Evolutionary conservation across 139 green algal species (phyloP), one percentile per base, ranked within the genome.

Genomic region (Coelastrella sp.): DNA sequence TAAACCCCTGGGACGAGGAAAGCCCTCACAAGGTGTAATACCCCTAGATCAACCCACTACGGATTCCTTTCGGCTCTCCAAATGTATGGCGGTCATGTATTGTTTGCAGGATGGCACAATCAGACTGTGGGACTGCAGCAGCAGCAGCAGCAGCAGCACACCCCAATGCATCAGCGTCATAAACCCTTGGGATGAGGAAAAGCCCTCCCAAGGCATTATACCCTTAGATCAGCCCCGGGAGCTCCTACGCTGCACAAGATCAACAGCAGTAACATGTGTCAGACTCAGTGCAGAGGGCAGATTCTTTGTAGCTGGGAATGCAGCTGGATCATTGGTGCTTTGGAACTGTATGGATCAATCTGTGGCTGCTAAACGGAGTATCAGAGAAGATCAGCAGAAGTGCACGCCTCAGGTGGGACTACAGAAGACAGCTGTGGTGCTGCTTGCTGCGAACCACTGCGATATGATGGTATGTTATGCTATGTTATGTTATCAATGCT

Each of bases 261-360:
- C 54, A 6, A 32, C 83, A 0, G 20, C 68, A 13, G 68, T 80
- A 6, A 80, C 68, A 0, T 88, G 83, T 61, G 83, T 88, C 0
- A 66, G 64, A 19, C 71, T 80, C 23, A 73, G 57, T 23, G 11
- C 5, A 14, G 68, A 73, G 11, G 83, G 83, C 3, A 20, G 19
- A 3, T 88, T 73, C 32, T 61, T 88, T 17, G 54, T 88, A n/a
- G 54, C 56, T 6, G 83, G 83, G 6, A 80, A 83, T 83, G 81
- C 81, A 64, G 81, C 23, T n/a, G 81, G 81, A 5, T 22, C 7
- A 19, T n/a, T 87, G 61, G 56, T 58, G 61, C 23, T 87, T 13
- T 87, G 81, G 81, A 87, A 87, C 23, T 87, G 81, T 64, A 87
- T 87, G 61, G 73, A 87, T 64, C 54, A 61, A 19, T 59, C 32